A percentile compares a stretch with the other conserved stretches of the same genome.
These are phyloP conservation scores for Oenanthe javanica DNA, from an alignment of 140 eudicot species.

Conservation along the genomic window DNA sequence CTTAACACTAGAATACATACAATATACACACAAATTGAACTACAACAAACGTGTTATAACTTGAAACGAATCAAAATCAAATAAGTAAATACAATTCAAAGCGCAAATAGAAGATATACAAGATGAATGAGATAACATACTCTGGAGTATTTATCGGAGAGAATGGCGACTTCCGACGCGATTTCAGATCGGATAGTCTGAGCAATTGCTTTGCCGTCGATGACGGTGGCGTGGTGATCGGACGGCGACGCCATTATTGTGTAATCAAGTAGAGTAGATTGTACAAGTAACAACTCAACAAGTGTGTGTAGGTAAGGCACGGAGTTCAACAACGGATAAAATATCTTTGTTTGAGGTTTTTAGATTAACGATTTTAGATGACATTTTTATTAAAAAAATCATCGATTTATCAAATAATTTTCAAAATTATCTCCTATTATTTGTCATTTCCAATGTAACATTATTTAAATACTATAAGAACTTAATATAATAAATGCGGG, in stretches of 20 bases:
- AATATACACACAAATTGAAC: background rate
- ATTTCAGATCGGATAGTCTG: constrained; percentile 87
- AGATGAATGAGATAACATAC: constrained; percentile 24
- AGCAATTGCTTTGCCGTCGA: constrained; percentile 84
- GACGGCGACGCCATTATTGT: constrained; percentile 35
- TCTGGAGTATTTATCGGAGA: constrained; percentile 72
- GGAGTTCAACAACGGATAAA: background rate
- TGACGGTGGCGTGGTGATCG: constrained; percentile 62
- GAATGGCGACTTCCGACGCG: constrained; percentile 56
- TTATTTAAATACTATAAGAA: too few relatives aligned
- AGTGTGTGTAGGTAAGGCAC: background rate
- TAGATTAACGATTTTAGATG: too few relatives aligned
- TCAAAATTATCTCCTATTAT: too few relatives aligned
- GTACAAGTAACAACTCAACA: background rate
- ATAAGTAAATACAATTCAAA: background rate
- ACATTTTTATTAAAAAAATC: too few relatives aligned
- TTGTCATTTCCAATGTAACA: too few relatives aligned
- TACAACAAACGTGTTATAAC: background rate
- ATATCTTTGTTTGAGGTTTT: too few relatives aligned
- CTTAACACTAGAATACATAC: background rate
- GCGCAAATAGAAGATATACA: background rate
- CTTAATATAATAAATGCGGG: too few relatives aligned
- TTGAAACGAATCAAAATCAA: background rate
- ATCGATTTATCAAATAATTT: too few relatives aligned
- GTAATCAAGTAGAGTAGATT: background rate